Base-by-base conservation (phyloP, 371 early-diverging fungal species). In the Phascolomyces articulosus region DNA sequence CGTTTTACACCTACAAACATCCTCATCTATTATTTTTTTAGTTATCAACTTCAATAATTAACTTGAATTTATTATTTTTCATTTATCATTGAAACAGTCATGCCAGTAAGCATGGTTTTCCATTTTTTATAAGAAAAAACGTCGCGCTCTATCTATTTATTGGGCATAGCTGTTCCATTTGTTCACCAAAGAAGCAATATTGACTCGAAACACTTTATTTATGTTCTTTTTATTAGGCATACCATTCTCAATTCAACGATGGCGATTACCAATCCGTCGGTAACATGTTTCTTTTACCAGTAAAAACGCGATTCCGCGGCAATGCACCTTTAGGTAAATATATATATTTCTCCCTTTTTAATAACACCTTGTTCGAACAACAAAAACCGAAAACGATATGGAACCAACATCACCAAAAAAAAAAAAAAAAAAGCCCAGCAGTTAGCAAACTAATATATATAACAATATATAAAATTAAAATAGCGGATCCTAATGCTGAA, bases 191-290 rank as follows among this genome's bases (percentile, higher is more conserved):
- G n/a, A n/a, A n/a, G n/a, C n/a, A n/a, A n/a, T n/a, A n/a, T n/a
- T n/a, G n/a, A n/a, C n/a, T n/a, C n/a, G n/a, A 13, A 21, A 28
- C 56, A 48, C 18, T 16, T 15, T 41, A 47, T 41, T 34, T 16
- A 23, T 55, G 29, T 28, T 40, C 27, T 41, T 23, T 55, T 23
- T 58, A 9, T 16, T 34, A 90, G 91, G 98, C 95, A 49, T 97
- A 96, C 78, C 97, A 98, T 77, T 96, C 98, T 8, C 75, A 87
- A 56, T 96, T 90, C 83, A 94, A 94, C 75, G 84, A 90, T 16
- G 75, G 77, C 53, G 88, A 86, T 62, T 86, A 81, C 67, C 92
- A 93, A 63, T 75, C 85, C 23, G 69, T 96, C 62, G 96, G 96
- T 64, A 93, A 92, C 74, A 88, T 96, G 78, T 88, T 90, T 29